Percentiles rank a stretch among this genome's conserved stretches.
Conservation (phyloP, 257 asterid genomes). For the Thymus quinquecostatus region DNA sequence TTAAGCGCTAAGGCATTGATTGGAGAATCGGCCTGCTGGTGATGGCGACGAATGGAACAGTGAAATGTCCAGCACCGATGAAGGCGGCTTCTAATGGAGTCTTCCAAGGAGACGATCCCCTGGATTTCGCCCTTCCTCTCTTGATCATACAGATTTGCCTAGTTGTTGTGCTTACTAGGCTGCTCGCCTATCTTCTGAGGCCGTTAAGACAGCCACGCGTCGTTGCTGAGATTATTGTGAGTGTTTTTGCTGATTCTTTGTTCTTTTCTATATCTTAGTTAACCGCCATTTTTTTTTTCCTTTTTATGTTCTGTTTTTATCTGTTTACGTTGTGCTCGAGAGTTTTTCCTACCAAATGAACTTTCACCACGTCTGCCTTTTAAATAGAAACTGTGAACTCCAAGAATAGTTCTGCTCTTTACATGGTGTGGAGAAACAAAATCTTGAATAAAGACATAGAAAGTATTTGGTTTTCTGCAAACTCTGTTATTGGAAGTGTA, state of each 20-base stretch:
- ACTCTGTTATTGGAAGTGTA: too few species aligned
- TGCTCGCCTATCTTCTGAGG: slow-evolving; percentile 43
- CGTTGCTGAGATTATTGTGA: slow-evolving; percentile 55
- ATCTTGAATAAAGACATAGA: too few species aligned
- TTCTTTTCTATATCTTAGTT: slow-evolving; percentile 6
- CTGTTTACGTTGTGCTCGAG: too few species aligned
- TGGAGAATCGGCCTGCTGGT: slow-evolving; percentile 11
- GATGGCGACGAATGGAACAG: slow-evolving; percentile 40
- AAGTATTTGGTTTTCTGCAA: neutral
- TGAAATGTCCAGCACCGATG: slow-evolving; percentile 47
- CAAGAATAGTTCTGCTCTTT: neutral
- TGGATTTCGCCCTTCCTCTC: slow-evolving; percentile 51
- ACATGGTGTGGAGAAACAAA: too few species aligned
- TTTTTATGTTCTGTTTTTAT: neutral
- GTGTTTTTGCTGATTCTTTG: slow-evolving; percentile 1
- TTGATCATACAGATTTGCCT: slow-evolving; percentile 47
- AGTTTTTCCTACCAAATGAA: neutral
- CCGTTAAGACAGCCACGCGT: slow-evolving; percentile 59
- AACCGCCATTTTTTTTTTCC: neutral
- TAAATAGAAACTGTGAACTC: neutral
- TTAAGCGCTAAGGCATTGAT: slow-evolving; percentile 29
- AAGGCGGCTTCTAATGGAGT: slow-evolving; percentile 54
- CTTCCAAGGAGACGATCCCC: slow-evolving; percentile 53
- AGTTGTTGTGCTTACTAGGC: slow-evolving; percentile 42
- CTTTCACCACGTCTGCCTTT: slow-evolving; percentile 18